These are phyloP conservation scores for Papiliotrema flavescens DNA, from an alignment of 1,284 basidiomycete species.

Conservation along the genomic window DNA sequence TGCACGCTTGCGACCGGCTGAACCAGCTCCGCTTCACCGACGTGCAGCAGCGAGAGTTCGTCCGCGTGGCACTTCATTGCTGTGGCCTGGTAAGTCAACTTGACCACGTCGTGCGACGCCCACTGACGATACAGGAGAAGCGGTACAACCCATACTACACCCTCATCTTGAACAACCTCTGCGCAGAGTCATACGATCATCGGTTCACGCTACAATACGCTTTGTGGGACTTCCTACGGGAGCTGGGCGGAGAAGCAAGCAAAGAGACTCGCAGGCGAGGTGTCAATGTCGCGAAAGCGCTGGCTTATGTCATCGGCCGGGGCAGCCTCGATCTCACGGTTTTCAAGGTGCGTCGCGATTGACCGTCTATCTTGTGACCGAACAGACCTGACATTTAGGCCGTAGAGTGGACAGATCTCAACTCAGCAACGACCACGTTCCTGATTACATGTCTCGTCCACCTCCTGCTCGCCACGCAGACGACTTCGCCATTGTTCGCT, in stretches of 20 bases:
- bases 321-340: slow-evolving; percentile 67
- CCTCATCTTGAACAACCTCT: slow-evolving; percentile 69
- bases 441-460: slow-evolving; percentile 65
- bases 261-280: slow-evolving; percentile 3
- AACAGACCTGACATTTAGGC: slow-evolving; percentile 55
- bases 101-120: not conserved
- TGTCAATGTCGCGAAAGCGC: slow-evolving; percentile 62
- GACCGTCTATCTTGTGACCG: not conserved
- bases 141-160: slow-evolving; percentile 95
- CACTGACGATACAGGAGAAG: slow-evolving; percentile 62
- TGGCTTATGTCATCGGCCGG: slow-evolving; percentile 80
- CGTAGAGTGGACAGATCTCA: slow-evolving; percentile 73
- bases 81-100: slow-evolving; percentile 71
- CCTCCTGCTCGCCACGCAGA: slow-evolving; percentile 69
- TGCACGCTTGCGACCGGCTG: slow-evolving; percentile 85
- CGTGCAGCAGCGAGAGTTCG: slow-evolving; percentile 88
- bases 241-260: slow-evolving; percentile 53
- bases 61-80: slow-evolving; percentile 89
- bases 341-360: slow-evolving; percentile 63
- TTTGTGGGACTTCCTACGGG: slow-evolving; percentile 94
- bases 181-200: slow-evolving; percentile 57
- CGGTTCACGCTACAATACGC: slow-evolving; percentile 93
- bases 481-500: slow-evolving; percentile 57
- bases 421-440: slow-evolving; percentile 62
- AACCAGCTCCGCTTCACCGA: slow-evolving; percentile 79